These are phyloP conservation scores for Mucor indicus DNA, from an alignment of 371 early-diverging fungal genomes.

Conservation along the genomic window DNA sequence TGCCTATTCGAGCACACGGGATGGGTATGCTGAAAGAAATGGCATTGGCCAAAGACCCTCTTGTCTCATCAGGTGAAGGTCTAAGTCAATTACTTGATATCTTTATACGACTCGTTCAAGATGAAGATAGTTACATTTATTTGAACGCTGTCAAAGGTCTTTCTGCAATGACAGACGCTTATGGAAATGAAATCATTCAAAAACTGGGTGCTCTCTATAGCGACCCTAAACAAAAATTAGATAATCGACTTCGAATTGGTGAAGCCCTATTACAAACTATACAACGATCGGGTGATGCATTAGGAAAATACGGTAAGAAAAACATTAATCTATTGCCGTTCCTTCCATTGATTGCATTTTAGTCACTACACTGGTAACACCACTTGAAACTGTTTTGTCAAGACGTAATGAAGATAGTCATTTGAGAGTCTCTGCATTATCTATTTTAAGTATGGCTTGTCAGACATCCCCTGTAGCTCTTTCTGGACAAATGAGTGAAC, in stretches of 20 bases:
- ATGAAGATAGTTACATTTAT: conserved; percentile 85
- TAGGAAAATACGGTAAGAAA: conserved; percentile 67
- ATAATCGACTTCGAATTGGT: conserved; percentile 80
- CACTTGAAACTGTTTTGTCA: conserved; percentile 63
- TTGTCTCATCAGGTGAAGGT: conserved; percentile 47
- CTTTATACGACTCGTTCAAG: conserved; percentile 72
- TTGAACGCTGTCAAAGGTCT: conserved; percentile 87
- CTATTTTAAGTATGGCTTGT: conserved; percentile 71
- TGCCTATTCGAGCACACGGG: conserved; percentile 89
- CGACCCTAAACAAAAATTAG: conserved; percentile 52
- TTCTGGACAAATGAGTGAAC: conserved; percentile 55
- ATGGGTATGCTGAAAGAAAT: conserved; percentile 75
- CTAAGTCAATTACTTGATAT: conserved; percentile 66
- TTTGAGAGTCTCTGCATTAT: conserved; percentile 62
- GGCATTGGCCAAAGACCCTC: conserved; percentile 62
- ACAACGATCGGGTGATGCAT: conserved; percentile 73
- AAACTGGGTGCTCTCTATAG: conserved; percentile 67
- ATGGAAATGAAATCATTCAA: conserved; percentile 66
- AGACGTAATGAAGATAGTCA: conserved; percentile 35
- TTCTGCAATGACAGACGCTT: conserved; percentile 75
- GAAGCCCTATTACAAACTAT: conserved; percentile 87
- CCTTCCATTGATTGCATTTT: neutral
- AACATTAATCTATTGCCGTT: neutral
- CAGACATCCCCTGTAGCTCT: conserved; percentile 74
- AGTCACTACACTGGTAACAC: conserved; percentile 64